Conservation (phyloP, 495 filamentous ascomycete genomes). For the Cenococcum geophilum region DNA sequence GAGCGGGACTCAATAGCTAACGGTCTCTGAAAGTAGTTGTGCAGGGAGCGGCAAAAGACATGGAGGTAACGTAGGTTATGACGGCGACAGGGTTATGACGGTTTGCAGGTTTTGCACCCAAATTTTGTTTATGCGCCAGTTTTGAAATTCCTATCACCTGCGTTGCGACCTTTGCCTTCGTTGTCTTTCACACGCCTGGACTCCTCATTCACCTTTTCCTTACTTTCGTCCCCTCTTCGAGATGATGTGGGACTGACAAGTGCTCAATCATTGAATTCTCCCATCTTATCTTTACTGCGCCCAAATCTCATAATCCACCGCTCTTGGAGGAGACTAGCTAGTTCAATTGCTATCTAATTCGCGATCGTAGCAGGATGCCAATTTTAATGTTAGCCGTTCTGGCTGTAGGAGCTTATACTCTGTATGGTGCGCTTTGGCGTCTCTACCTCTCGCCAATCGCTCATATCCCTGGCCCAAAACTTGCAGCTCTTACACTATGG, state of each 20-base stretch:
- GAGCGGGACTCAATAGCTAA: neutral
- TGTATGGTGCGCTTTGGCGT: neutral
- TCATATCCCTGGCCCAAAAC: neutral
- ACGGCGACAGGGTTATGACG: neutral
- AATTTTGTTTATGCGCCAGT: too few relatives aligned
- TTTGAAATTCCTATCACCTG: too few relatives aligned
- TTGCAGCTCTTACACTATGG: neutral
- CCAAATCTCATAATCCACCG: neutral
- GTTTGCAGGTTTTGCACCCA: too few relatives aligned
- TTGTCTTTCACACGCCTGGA: too few relatives aligned
- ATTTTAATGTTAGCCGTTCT: neutral
- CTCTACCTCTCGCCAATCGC: neutral
- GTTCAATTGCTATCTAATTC: neutral
- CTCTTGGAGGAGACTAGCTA: neutral
- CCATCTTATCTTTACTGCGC: neutral
- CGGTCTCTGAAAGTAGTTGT: neutral
- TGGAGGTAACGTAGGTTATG: neutral
- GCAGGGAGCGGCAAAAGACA: neutral
- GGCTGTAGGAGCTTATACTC: neutral
- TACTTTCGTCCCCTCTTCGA: too few relatives aligned
- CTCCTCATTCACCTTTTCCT: too few relatives aligned
- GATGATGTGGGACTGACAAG: too few relatives aligned
- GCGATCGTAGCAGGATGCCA: neutral
- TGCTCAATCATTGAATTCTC: neutral
- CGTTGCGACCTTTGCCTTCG: too few relatives aligned